Evolutionary conservation across 164 flowering plant genomes (phyloP).

Genomic region (Sextonia rubra): DNA sequence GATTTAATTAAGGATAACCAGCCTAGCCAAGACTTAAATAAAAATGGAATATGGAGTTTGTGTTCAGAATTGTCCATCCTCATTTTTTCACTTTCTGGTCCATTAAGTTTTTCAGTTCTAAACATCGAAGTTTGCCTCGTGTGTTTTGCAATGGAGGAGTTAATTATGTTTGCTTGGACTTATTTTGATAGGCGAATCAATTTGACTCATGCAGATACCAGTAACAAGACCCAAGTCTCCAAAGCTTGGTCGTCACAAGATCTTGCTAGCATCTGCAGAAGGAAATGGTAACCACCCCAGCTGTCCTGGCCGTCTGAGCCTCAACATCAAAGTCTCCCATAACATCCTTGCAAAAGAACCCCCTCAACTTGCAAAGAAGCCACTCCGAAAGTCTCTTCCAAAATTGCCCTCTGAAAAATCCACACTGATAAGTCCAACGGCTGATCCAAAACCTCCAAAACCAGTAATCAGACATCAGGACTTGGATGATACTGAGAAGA

Average conservation of each 20-base stretch:
- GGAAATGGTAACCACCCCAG: slow-evolving; percentile 26
- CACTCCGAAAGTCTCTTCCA: slow-evolving; percentile 80
- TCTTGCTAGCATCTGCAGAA: slow-evolving; percentile 28
- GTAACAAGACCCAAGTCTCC: slow-evolving; percentile 93
- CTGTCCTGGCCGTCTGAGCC: slow-evolving; percentile 47
- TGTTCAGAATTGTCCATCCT: too few relatives aligned
- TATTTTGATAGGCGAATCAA: neutral
- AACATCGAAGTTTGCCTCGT: too few relatives aligned
- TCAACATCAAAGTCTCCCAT: slow-evolving; percentile 48
- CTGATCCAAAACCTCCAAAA: slow-evolving; percentile 15
- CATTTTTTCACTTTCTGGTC: too few relatives aligned
- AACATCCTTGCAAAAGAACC: slow-evolving; percentile 32
- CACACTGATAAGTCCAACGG: slow-evolving; percentile 28
- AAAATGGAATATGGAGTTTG: too few relatives aligned
- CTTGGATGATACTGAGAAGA: slow-evolving; percentile 17
- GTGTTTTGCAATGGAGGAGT: too few relatives aligned
- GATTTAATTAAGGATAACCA: too few relatives aligned
- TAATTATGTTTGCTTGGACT: neutral
- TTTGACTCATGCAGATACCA: slow-evolving; percentile 53
- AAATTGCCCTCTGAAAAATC: slow-evolving; percentile 70
- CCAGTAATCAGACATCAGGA: slow-evolving; percentile 1
- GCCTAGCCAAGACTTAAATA: too few relatives aligned
- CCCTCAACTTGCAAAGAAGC: slow-evolving; percentile 45
- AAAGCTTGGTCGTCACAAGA: slow-evolving; percentile 77
- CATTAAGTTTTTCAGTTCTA: too few relatives aligned